Evolutionary conservation across 1,284 basidiomycete species (phyloP), one percentile per base, ranked within the genome.

Genomic region (Ganoderma lingzhi): DNA sequence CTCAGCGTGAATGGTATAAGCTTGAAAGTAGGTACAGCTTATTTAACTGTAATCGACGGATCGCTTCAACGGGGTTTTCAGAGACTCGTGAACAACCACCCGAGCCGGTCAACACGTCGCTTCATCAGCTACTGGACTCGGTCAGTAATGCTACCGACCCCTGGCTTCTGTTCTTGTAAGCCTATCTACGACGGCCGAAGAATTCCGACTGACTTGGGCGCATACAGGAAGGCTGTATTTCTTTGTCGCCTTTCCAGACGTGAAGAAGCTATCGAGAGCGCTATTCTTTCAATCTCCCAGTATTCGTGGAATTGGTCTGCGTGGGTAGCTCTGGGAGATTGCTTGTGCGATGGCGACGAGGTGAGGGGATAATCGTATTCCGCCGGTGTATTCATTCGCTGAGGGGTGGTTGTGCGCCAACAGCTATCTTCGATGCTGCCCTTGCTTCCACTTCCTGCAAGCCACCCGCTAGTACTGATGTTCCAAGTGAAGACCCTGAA

Each of bases 231-330:
- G 78, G 92, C 92, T 0, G 80, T 97, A 10, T 90, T 97, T 72
- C 87, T 96, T 62, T 90, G 89, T 65, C 90, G 95, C 17, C 82
- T 97, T 66, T 89, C 89, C 61, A 86, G 93, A 72, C 87, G 94
- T 55, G 91, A 95, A 71, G 94, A 96, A 77, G 96, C 97, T 0
- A 93, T 97, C 44, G 95, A 96, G 77, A 90, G 86, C 73, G 87
- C 92, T 9, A 83, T 98, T 23, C 81, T 90, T 42, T 97, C 96
- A 6, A 91, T 99, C 62, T 86, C 88, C 62, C 85, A 86, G 3
- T 96, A 93, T 77, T 93, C 95, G 9, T 99, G 96, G 92, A 99
- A 99, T 78, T 99, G 98, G 97, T 95, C 94, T 35, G 87, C 92
- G 4, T 99, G 98, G 97, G 84, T 88, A 28, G 86, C 96, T 65